These are phyloP conservation scores for Gyrodon lividus DNA, from an alignment of 768 basidiomycete genomes.

Conservation along the genomic window DNA sequence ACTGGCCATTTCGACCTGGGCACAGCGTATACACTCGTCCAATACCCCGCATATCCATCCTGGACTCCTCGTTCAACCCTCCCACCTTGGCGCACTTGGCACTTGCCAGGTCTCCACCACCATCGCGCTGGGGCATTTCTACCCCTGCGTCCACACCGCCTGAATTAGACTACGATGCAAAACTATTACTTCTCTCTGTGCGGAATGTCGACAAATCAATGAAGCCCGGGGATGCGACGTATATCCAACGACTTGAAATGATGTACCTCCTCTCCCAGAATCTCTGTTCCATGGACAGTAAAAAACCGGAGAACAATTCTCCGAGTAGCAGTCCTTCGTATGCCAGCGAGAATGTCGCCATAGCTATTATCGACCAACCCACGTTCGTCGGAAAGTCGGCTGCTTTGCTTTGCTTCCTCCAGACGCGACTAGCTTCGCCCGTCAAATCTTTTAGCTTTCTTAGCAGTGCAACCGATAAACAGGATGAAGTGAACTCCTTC, in stretches of 20 bases:
- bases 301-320: not conserved
- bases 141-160: not conserved
- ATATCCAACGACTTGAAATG: slow-evolving; percentile 84
- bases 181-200: slow-evolving; percentile 77
- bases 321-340: not conserved
- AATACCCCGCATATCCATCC: slow-evolving; percentile 59
- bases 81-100: slow-evolving; percentile 85
- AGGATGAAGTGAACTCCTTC: slow-evolving; percentile 2
- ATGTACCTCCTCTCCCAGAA: slow-evolving; percentile 67
- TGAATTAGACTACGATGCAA: slow-evolving; percentile 61
- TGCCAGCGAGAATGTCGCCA: slow-evolving; percentile 52
- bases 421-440: slow-evolving; percentile 18
- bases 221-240: slow-evolving; percentile 68
- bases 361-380: slow-evolving; percentile 84
- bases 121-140: slow-evolving; percentile 13
- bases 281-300: slow-evolving; percentile 20
- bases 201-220: slow-evolving; percentile 84
- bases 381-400: slow-evolving; percentile 83
- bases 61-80: slow-evolving; percentile 94
- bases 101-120: slow-evolving; percentile 51
- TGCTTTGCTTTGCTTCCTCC: slow-evolving; percentile 53
- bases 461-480: slow-evolving; percentile 11
- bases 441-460: not conserved
- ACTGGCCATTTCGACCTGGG: slow-evolving; percentile 58
- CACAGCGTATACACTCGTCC: slow-evolving; percentile 5